These are phyloP conservation scores for Gillenia trifoliata DNA, from an alignment of 306 rosid genomes.

Conservation along the genomic window DNA sequence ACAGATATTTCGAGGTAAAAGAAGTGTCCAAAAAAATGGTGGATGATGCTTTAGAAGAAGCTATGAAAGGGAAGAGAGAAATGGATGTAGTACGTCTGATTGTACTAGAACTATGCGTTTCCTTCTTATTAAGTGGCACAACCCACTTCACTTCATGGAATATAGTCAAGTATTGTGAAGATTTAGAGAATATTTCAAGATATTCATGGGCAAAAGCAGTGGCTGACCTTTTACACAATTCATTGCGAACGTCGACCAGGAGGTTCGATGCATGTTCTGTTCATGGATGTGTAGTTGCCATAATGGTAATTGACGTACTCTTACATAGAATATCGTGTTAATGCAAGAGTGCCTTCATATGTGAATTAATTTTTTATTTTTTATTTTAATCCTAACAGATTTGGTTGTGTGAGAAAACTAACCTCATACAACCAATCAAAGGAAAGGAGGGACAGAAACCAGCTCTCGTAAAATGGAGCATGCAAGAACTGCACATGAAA, in stretches of 20 bases:
- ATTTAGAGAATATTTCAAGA: too few species aligned
- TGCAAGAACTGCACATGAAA: neutral
- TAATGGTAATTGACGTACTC: neutral
- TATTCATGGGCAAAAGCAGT: neutral
- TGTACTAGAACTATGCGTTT: neutral
- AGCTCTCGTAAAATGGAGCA: neutral
- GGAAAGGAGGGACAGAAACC: neutral
- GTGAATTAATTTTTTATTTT: neutral
- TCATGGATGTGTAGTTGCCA: conserved; percentile 8
- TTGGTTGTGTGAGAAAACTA: conserved; percentile 7
- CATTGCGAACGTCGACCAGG: neutral
- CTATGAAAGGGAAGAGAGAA: neutral
- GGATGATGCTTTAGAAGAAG: neutral
- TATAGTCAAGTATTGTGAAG: neutral
- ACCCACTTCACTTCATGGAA: neutral
- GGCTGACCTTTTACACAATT: neutral
- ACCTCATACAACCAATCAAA: conserved; percentile 2
- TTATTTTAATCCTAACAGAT: neutral
- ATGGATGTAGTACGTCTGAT: conserved; percentile 3
- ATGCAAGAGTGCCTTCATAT: neutral
- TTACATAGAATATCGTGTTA: neutral
- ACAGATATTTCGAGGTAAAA: neutral
- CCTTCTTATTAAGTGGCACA: conserved; percentile 1
- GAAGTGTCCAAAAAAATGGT: neutral
- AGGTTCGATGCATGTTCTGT: neutral